Conservation (phyloP, 179 eudicot genomes). For the Silene noctiflora region DNA sequence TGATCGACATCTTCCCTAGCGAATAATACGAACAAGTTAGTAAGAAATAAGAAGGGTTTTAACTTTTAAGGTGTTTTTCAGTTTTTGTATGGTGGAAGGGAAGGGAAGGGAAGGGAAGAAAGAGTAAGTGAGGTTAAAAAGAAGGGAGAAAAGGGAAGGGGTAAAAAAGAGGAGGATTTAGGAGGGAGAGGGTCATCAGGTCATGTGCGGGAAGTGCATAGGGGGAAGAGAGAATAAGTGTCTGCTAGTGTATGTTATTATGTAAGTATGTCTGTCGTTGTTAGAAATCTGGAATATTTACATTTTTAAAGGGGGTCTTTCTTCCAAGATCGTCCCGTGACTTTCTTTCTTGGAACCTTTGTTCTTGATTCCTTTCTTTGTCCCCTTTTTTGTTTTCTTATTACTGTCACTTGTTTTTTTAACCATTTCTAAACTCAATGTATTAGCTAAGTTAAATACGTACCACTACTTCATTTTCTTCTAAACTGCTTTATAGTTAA, state of each 20-base stretch:
- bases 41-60: too few species aligned
- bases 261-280: constrained; percentile 1
- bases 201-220: neutral
- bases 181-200: too few species aligned
- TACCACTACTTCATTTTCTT: too few species aligned
- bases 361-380: neutral
- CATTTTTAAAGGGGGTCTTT: neutral
- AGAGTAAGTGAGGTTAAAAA: too few species aligned
- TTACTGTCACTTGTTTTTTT: too few species aligned
- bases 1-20: neutral
- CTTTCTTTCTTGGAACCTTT: neutral
- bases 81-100: too few species aligned
- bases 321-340: neutral
- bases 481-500: too few species aligned
- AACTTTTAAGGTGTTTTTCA: neutral
- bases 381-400: neutral
- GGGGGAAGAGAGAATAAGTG: constrained; percentile 15
- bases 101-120: neutral
- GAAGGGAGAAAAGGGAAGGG: neutral
- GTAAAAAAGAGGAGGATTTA: neutral
- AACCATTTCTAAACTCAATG: too few species aligned
- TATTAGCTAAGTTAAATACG: too few species aligned
- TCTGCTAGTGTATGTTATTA: neutral
- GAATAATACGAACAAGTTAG: too few species aligned
- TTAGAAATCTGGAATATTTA: neutral